Conservation (phyloP, 2,329 filamentous ascomycete genomes). For the Stachybotrys chartarum region DNA sequence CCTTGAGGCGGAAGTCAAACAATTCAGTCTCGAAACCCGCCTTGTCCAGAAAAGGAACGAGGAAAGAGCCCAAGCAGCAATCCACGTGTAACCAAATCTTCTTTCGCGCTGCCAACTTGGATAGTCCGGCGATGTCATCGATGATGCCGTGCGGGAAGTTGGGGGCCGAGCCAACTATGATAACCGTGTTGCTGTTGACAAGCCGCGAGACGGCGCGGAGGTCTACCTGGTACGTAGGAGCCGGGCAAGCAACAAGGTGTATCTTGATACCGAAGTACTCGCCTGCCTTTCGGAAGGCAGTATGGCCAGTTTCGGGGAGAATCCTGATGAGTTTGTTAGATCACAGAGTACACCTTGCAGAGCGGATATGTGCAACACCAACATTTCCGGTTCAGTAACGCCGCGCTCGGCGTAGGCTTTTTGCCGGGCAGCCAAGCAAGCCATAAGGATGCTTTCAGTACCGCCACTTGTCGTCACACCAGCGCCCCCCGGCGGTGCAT, state of each 20-base stretch:
- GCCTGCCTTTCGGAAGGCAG: slow-evolving; percentile 91
- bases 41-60: slow-evolving; percentile 84
- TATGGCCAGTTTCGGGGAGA: slow-evolving; percentile 87
- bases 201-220: slow-evolving; percentile 70
- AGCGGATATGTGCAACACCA: slow-evolving; percentile 21
- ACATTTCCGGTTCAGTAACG: slow-evolving; percentile 93
- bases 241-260: slow-evolving; percentile 80
- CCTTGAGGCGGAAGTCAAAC: slow-evolving; percentile 91
- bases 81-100: slow-evolving; percentile 90
- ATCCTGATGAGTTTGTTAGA: slow-evolving; percentile 49
- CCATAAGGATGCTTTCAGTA: slow-evolving; percentile 96
- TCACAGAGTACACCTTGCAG: neutral
- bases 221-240: slow-evolving; percentile 78
- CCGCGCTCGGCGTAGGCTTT: slow-evolving; percentile 81
- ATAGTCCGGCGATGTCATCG: slow-evolving; percentile 83
- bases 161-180: slow-evolving; percentile 89
- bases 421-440: slow-evolving; percentile 81
- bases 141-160: slow-evolving; percentile 99
- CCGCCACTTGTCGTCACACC: slow-evolving; percentile 89
- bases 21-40: slow-evolving; percentile 85
- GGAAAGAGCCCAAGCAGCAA: slow-evolving; percentile 93
- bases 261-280: slow-evolving; percentile 97
- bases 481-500: slow-evolving; percentile 75
- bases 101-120: slow-evolving; percentile 71
- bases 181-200: slow-evolving; percentile 87